A percentile compares a stretch with the other conserved stretches of the same genome.
phyloP scores from a whole-genome alignment of 2,329 filamentous ascomycete species.

The Dendrostoma leiphaemia region DNA sequence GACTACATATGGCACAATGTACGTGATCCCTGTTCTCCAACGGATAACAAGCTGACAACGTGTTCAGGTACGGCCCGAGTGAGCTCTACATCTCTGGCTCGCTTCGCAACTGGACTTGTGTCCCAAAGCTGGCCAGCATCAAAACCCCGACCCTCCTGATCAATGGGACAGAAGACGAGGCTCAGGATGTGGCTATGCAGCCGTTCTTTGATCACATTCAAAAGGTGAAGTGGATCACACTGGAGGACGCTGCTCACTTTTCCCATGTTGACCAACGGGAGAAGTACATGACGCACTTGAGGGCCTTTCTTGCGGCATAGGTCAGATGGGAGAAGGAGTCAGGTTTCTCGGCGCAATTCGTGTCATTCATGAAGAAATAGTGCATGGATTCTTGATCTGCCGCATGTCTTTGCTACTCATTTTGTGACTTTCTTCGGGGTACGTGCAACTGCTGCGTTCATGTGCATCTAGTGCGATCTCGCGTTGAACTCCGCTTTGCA shows the following conservation, averaged over 20 bases:
- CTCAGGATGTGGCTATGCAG: conserved; percentile 31
- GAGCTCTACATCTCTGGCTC: conserved; percentile 22
- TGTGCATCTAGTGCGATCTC: too few species aligned
- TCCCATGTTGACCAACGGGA: conserved; percentile 31
- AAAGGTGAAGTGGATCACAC: conserved; percentile 34
- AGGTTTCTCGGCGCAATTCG: too few species aligned
- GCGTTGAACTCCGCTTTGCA: too few species aligned
- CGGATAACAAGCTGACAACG: neutral
- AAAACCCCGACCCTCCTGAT: conserved; percentile 32
- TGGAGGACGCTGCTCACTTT: conserved; percentile 34
- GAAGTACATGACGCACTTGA: conserved; percentile 26
- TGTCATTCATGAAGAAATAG: too few species aligned
- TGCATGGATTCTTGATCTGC: too few species aligned
- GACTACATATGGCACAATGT: conserved; percentile 33
- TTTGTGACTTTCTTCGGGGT: too few species aligned
- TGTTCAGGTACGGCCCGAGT: conserved; percentile 9
- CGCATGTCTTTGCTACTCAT: too few species aligned
- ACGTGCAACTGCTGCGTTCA: too few species aligned
- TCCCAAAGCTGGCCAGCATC: conserved; percentile 26
- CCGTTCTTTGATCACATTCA: conserved; percentile 33
- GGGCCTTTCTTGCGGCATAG: conserved; percentile 18
- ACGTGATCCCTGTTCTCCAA: conserved; percentile 23
- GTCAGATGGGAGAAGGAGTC: too few species aligned
- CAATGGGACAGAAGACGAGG: conserved; percentile 34
- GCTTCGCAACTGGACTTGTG: conserved; percentile 26